Evolutionary conservation across 352 stramenopile species (phyloP), one percentile per base, ranked within the genome.

Genomic region (Blastocystis sp.): DNA sequence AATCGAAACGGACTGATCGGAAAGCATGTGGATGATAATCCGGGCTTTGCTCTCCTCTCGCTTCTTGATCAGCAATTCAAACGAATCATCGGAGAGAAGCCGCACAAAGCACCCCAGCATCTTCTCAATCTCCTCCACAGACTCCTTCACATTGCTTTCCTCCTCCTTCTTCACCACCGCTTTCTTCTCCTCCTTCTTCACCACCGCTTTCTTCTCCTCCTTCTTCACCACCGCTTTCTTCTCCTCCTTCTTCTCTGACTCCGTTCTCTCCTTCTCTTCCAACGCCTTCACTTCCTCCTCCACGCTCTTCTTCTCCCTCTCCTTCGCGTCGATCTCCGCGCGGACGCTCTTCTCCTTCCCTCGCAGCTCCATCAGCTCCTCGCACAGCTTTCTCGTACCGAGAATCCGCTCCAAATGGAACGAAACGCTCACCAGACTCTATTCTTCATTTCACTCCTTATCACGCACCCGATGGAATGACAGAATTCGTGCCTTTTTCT

Each of bases 21-120:
- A 28, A 19, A 81, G 23, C n/a, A 84, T 69, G 23, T n/a, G 34
- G 1, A 84, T 59, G 67, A 43, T 21, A 41, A 84, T 52, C 1
- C 45, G 14, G 9, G 74, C 74, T 0, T 69, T 28, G 11, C 21
- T 34, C 4, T 69, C n/a, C 3, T 41, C 17, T 41, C 66, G 52
- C 45, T 53, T 48, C 56, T 48, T 38, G 4, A 84, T 5, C 34
- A 66, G 59, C 38, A 84, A 56, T 2, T 21, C 23, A 64, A 69
- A 84, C 23, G 21, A 9, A 21, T 45, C 34, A 38, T 84, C 56
- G 9, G 23, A 23, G 21, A 76, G 23, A 10, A 76, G 19, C 52
- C 38, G 28, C 41, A 84, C 61, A 19, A 38, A 53, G 66, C 34
- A 67, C 21, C 56, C 28, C 43, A 70, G 21, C n/a, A 11, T 53